Conservation (phyloP, 345 rosid genomes). For the Populus pruinosa region DNA sequence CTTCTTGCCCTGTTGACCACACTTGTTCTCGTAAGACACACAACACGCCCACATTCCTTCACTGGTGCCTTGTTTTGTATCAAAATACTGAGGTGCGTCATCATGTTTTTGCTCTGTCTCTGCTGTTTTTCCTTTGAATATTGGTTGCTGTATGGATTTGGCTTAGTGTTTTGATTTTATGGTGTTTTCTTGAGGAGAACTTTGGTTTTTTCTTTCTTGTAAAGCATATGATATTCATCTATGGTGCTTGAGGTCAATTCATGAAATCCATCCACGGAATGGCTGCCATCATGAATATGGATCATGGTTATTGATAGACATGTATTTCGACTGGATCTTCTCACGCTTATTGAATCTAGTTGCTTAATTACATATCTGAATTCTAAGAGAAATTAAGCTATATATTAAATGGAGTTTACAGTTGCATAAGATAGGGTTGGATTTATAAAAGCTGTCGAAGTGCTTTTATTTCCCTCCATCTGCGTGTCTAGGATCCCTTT, state of each 20-base stretch:
- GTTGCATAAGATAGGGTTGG: neutral
- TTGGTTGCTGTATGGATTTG: neutral
- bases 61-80: neutral
- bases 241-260: neutral
- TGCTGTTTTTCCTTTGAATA: neutral
- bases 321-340: neutral
- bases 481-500: too few species aligned
- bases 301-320: neutral
- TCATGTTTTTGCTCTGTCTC: neutral
- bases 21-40: conserved; percentile 2
- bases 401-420: neutral
- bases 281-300: too few species aligned
- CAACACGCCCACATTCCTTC: neutral
- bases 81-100: neutral
- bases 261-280: neutral
- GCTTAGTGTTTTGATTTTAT: neutral
- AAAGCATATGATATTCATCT: neutral
- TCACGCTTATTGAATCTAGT: neutral
- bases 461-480: too few species aligned
- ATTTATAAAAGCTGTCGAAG: too few species aligned
- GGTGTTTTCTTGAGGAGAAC: neutral
- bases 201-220: neutral
- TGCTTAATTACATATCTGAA: neutral
- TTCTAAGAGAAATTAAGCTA: neutral
- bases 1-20: conserved; percentile 18